Conservation (phyloP, 352 stramenopile species). For the Phytopythium vexans region DNA sequence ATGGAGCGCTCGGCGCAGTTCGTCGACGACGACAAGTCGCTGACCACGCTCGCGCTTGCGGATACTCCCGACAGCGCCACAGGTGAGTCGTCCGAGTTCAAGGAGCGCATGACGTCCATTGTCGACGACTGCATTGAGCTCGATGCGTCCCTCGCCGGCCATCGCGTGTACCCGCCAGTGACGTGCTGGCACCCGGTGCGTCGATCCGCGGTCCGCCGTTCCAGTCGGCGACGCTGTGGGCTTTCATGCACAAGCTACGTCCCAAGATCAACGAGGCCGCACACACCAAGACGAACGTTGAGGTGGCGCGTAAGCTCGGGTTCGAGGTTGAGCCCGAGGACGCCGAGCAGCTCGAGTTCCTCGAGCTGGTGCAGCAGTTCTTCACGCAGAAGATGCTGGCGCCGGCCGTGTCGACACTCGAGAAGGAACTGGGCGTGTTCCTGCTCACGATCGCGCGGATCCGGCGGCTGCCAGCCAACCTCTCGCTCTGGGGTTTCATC, state of each 20-base stretch:
- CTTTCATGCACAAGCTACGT: slow-evolving; percentile 53
- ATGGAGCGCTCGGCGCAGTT: slow-evolving; percentile 82
- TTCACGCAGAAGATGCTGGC: slow-evolving; percentile 43
- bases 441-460: slow-evolving; percentile 55
- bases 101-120: slow-evolving; percentile 64
- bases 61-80: slow-evolving; percentile 49
- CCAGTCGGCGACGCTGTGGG: slow-evolving; percentile 73
- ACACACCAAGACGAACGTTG: slow-evolving; percentile 55
- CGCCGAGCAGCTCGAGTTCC: slow-evolving; percentile 64
- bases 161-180: slow-evolving; percentile 68
- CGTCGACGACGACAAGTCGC: slow-evolving; percentile 34
- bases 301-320: slow-evolving; percentile 53
- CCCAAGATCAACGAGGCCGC: slow-evolving; percentile 59
- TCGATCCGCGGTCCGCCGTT: slow-evolving; percentile 75
- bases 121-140: slow-evolving; percentile 67
- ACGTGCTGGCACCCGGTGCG: slow-evolving; percentile 54
- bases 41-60: slow-evolving; percentile 66
- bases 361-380: slow-evolving; percentile 70
- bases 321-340: slow-evolving; percentile 78
- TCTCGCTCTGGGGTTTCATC: slow-evolving; percentile 55
- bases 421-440: slow-evolving; percentile 55
- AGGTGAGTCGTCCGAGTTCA: slow-evolving; percentile 50
- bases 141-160: slow-evolving; percentile 38
- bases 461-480: slow-evolving; percentile 29
- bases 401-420: slow-evolving; percentile 15